Conservation (phyloP, 2,329 filamentous ascomycete species). For the Cladosporium sp. region DNA sequence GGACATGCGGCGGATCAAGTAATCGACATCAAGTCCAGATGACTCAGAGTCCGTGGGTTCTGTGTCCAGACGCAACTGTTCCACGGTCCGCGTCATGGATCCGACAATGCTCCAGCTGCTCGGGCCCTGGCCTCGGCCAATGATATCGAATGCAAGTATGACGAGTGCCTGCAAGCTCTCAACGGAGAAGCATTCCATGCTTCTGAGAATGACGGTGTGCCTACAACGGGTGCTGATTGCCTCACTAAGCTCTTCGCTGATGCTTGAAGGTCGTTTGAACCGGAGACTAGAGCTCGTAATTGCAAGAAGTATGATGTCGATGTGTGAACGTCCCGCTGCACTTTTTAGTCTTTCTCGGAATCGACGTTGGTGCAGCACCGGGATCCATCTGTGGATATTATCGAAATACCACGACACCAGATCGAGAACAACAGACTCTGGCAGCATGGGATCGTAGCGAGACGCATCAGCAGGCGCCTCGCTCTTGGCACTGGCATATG, state of each 20-base stretch:
- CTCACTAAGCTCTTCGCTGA: neutral
- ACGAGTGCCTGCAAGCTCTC: constrained; percentile 4
- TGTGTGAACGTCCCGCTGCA: neutral
- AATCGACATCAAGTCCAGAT: neutral
- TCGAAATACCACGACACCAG: no score
- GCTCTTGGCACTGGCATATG: no score
- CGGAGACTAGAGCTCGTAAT: neutral
- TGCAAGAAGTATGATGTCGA: neutral
- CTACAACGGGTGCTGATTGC: neutral
- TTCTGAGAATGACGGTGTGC: neutral
- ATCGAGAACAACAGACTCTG: no score
- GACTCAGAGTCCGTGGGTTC: neutral
- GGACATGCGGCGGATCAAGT: neutral
- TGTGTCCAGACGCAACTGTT: neutral
- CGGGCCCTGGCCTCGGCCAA: neutral
- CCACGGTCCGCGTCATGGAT: neutral
- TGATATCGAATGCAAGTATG: constrained; percentile 6
- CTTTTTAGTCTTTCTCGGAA: neutral
- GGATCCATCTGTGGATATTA: no score
- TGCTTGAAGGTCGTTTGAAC: neutral
- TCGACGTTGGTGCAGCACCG: neutral
- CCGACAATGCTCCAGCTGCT: constrained; percentile 3
- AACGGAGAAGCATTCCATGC: constrained; percentile 5
- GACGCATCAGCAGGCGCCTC: no score
- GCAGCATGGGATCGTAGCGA: no score